Percentiles rank a stretch among this genome's conserved stretches.
Conservation (phyloP, 768 basidiomycete species). For the Mrakia blollopis region DNA sequence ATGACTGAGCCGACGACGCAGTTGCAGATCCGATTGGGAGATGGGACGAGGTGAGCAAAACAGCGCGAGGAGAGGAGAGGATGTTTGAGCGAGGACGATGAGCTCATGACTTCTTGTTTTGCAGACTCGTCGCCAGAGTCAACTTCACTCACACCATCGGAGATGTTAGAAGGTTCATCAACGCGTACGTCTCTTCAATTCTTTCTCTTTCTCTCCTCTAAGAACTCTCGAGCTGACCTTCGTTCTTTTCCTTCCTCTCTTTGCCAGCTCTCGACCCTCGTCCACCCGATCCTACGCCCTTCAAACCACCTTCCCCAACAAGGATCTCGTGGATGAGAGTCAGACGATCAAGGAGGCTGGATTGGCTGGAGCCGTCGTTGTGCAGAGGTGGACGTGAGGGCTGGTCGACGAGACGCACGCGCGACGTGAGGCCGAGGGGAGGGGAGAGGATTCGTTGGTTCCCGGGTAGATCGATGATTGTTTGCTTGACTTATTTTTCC, state of each 20-base stretch:
- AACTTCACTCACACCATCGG: slow-evolving; percentile 84
- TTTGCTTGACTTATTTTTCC: too few species aligned
- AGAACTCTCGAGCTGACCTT: neutral
- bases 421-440: too few species aligned
- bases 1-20: slow-evolving; percentile 74
- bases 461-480: too few species aligned
- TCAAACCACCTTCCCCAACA: slow-evolving; percentile 82
- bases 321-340: slow-evolving; percentile 59
- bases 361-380: slow-evolving; percentile 73
- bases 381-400: slow-evolving; percentile 62
- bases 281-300: slow-evolving; percentile 65
- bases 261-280: slow-evolving; percentile 63
- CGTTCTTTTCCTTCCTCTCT: neutral
- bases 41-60: slow-evolving; percentile 67
- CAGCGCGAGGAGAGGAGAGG: too few species aligned
- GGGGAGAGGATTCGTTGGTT: too few species aligned
- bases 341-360: slow-evolving; percentile 68
- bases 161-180: slow-evolving; percentile 80
- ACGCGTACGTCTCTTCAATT: slow-evolving; percentile 58
- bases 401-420: too few species aligned
- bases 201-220: neutral
- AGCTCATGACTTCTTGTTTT: neutral
- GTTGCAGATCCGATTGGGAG: slow-evolving; percentile 82
- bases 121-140: slow-evolving; percentile 55
- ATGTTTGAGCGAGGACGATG: too few species aligned